Evolutionary conservation across 768 basidiomycete genomes (phyloP).

Genomic region (Candolleomyces aberdarensis): DNA sequence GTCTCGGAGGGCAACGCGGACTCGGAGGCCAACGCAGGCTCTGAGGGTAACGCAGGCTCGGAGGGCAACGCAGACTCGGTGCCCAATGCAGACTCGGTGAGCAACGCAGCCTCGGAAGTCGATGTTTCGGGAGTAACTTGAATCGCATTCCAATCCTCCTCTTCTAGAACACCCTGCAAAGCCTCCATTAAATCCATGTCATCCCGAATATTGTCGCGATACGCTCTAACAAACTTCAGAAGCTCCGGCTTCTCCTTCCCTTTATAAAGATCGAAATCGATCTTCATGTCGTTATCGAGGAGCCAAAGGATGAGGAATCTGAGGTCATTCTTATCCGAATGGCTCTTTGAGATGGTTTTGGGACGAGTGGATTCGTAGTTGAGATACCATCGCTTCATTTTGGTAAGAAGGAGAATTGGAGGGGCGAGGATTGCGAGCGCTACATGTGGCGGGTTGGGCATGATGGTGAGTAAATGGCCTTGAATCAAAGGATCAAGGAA

Average conservation of each 20-base stretch:
- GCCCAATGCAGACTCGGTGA: too few species aligned
- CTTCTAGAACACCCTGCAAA: slow-evolving; percentile 15
- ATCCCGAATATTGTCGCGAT: slow-evolving; percentile 8
- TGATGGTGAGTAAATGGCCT: too few species aligned
- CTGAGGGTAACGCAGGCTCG: too few species aligned
- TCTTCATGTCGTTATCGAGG: slow-evolving; percentile 16
- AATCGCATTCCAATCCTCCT: slow-evolving; percentile 17
- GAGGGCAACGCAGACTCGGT: too few species aligned
- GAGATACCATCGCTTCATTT: slow-evolving; percentile 26
- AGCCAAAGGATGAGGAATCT: slow-evolving; percentile 22
- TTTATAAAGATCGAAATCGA: slow-evolving; percentile 21
- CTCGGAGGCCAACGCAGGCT: too few species aligned
- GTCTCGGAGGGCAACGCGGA: too few species aligned
- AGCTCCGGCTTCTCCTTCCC: slow-evolving; percentile 19
- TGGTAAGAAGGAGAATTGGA: slow-evolving; percentile 24
- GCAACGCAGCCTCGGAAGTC: not conserved
- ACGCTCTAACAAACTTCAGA: slow-evolving; percentile 15
- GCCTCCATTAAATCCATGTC: slow-evolving; percentile 12
- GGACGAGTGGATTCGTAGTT: slow-evolving; percentile 21
- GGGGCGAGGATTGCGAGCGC: slow-evolving; percentile 19
- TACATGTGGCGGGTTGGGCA: not conserved
- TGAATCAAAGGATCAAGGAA: not conserved
- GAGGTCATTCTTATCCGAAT: slow-evolving; percentile 18
- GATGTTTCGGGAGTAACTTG: not conserved
- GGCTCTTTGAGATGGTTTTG: slow-evolving; percentile 19